Conservation (phyloP, 2,329 filamentous ascomycete genomes). For the Trichoderma koningii region DNA sequence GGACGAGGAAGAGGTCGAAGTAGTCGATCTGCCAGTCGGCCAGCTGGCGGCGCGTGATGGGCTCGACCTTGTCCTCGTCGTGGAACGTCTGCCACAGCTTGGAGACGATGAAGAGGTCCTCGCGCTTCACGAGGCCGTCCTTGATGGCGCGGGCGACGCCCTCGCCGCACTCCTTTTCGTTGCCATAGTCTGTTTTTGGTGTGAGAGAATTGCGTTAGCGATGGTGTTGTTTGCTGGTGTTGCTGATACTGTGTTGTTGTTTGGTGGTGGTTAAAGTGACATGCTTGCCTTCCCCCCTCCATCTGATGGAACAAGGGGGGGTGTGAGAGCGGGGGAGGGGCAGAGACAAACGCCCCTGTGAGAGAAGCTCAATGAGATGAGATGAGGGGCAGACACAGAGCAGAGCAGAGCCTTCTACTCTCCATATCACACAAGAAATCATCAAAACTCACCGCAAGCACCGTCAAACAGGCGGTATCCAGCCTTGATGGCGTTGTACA, state of each 20-base stretch:
- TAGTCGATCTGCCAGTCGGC: conserved; percentile 84
- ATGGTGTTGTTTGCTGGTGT: neutral
- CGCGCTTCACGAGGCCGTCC: conserved; percentile 77
- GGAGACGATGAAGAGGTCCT: conserved; percentile 88
- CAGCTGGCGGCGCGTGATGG: conserved; percentile 74
- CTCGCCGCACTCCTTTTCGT: conserved; percentile 76
- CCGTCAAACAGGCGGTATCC: conserved; percentile 64
- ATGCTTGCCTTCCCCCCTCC: too few species aligned
- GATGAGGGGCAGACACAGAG: neutral
- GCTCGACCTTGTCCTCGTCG: conserved; percentile 73
- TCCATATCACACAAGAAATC: neutral
- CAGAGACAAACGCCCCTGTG: neutral
- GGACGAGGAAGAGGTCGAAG: conserved; percentile 86
- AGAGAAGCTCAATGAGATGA: neutral
- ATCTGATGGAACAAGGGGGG: too few species aligned
- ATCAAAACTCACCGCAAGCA: conserved; percentile 52
- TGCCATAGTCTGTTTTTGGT: conserved; percentile 68
- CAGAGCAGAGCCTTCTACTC: neutral
- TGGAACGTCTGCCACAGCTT: conserved; percentile 96
- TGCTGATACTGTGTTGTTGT: too few species aligned
- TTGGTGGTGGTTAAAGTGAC: too few species aligned
- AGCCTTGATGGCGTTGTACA: conserved; percentile 73
- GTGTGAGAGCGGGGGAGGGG: too few species aligned
- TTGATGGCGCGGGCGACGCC: conserved; percentile 78
- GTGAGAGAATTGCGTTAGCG: neutral